A percentile compares a stretch with the other conserved stretches of the same genome.
phyloP scores from a whole-genome alignment of 345 rosid species.

The Ailanthus altissimus region DNA sequence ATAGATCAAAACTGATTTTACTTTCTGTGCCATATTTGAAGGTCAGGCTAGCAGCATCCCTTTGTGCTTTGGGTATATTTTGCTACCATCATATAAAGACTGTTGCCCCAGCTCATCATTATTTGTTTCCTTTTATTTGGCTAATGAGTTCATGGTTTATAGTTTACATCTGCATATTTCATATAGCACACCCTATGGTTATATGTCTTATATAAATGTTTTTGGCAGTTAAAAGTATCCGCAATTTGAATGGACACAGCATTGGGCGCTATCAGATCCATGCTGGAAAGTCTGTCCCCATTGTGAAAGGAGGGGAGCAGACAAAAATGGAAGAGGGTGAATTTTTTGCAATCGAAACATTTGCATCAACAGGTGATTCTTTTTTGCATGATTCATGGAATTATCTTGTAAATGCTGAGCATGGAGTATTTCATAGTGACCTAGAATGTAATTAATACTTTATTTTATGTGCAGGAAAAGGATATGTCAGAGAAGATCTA shows the following conservation, averaged over 20 bases:
- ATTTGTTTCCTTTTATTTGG: not conserved
- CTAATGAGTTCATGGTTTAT: not conserved
- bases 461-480: constrained; percentile 61
- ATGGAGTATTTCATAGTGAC: not conserved
- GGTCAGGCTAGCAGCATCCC: not conserved
- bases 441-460: constrained; percentile 1
- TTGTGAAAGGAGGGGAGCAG: constrained; percentile 96
- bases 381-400: constrained; percentile 1
- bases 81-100: not conserved
- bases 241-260: constrained; percentile 90
- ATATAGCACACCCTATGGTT: not conserved
- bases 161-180: not conserved
- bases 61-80: not conserved
- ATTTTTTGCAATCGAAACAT: constrained; percentile 92
- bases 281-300: constrained; percentile 95
- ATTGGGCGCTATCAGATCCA: constrained; percentile 87
- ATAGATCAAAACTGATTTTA: not conserved
- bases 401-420: constrained; percentile 15
- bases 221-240: constrained; percentile 78
- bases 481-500: constrained; percentile 85
- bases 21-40: not conserved
- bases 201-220: constrained; percentile 2
- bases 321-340: constrained; percentile 99
- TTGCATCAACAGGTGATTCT: constrained; percentile 79
- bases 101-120: not conserved